Base-by-base conservation (phyloP, 495 filamentous ascomycete species). In the Penicillium malachiteum region DNA sequence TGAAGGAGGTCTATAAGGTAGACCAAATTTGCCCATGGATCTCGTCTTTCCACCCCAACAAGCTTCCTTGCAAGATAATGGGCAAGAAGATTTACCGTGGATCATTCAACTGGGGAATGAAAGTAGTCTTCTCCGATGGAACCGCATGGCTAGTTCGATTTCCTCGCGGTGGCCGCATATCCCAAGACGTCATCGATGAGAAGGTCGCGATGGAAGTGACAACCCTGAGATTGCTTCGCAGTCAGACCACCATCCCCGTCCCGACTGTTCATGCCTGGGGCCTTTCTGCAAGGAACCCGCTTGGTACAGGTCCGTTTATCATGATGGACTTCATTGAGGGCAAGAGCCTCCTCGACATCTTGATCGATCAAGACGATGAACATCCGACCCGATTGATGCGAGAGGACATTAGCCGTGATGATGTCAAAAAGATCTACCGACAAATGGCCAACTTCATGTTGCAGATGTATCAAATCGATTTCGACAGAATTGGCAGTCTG, bases 311-410 rank as follows among this genome's bases (percentile, higher is more conserved):
- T 18, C 75, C 71, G 17, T 77, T 77, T 45, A 76, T 78, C 32
- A 71, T 78, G 33, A 76, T 78, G 72, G 73, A 77, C 48, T 78
- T 69, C 32, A 65, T 78, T 55, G 50, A 76, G 13, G 73, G 77
- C 11, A 26, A 26, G 21, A 60, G 65, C 42, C 60, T 60, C 52
- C 66, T 71, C 49, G 55, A 38, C n/a, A 37, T 13, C 8, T 13
- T 37, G 5, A 5, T 13, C 2, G 49, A 56, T 3, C 13, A 3
- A 1, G 7, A 16, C 26, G 44, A 10, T 11, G 44, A 21, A 9
- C 3, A 18, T 21, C 6, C 9, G 2, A 16, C 14, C 9, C 9
- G 14, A 7, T 41, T 64, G 56, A 51, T 71, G 2, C n/a, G 32
- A 16, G 60, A 67, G 14, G 59, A 68, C 12, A 65, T 65, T 41